These are phyloP conservation scores for Solanum clarkiae DNA, from an alignment of 257 asterid genomes.

Conservation along the genomic window DNA sequence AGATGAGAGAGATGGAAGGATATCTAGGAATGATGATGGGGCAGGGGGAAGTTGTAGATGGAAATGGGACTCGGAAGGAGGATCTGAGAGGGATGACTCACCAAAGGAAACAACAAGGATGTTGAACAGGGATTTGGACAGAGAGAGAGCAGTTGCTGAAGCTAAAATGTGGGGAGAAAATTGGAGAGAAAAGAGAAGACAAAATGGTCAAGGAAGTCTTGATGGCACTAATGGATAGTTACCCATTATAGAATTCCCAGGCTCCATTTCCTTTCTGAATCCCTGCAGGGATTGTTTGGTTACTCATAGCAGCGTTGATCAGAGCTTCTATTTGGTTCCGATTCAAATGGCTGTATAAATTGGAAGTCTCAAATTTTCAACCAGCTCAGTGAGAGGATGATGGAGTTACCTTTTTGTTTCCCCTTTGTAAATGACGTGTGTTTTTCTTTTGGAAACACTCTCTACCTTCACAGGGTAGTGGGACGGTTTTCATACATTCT, in stretches of 20 bases:
- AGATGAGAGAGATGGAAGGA: slow-evolving; percentile 39
- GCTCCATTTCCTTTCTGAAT: background rate
- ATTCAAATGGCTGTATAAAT: background rate
- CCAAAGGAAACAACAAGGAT: slow-evolving; percentile 53
- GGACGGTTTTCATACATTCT: too few relatives aligned
- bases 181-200: slow-evolving; percentile 70
- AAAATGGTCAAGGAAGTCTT: slow-evolving; percentile 44
- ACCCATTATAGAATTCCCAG: background rate
- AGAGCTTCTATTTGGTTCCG: background rate
- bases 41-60: slow-evolving; percentile 49
- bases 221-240: slow-evolving; percentile 41
- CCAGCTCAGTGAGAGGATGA: background rate
- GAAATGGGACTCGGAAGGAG: slow-evolving; percentile 57
- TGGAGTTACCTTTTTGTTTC: background rate
- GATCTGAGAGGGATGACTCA: slow-evolving; percentile 66
- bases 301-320: background rate
- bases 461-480: too few relatives aligned
- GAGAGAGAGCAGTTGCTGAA: slow-evolving; percentile 91
- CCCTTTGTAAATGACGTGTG: background rate
- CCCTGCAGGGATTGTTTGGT: background rate
- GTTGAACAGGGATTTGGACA: slow-evolving; percentile 55
- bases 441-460: background rate
- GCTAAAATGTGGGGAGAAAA: slow-evolving; percentile 99
- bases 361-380: background rate
- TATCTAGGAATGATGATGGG: slow-evolving; percentile 49